Evolutionary conservation across 2,329 filamentous ascomycete genomes (phyloP).

Genomic region (Xylaria sp.): DNA sequence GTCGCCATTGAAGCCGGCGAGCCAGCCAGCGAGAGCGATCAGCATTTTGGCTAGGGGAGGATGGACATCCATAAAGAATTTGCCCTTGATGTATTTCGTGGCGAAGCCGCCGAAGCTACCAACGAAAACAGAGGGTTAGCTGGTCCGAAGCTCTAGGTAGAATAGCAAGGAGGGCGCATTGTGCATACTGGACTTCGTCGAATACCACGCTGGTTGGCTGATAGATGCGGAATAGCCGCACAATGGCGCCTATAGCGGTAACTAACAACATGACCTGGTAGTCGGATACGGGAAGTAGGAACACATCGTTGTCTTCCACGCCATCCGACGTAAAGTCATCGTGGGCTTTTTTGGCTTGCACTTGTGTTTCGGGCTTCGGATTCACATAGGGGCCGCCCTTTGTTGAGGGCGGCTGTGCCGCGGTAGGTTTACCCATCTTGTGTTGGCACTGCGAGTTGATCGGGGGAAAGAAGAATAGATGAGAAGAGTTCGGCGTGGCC

Average conservation of each 20-base stretch:
- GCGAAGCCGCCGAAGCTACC: slow-evolving; percentile 95
- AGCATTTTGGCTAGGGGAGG: slow-evolving; percentile 96
- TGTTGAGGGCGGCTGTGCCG: slow-evolving; percentile 53
- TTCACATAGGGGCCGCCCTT: slow-evolving; percentile 46
- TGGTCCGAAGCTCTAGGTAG: background rate
- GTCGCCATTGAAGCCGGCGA: slow-evolving; percentile 92
- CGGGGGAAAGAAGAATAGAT: slow-evolving; percentile 21
- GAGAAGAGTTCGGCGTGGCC: slow-evolving; percentile 46
- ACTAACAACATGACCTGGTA: slow-evolving; percentile 80
- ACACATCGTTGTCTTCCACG: slow-evolving; percentile 90
- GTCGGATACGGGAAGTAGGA: slow-evolving; percentile 84
- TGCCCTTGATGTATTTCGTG: slow-evolving; percentile 98
- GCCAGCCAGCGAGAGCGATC: slow-evolving; percentile 92
- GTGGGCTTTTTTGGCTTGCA: slow-evolving; percentile 50
- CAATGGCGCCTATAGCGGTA: slow-evolving; percentile 78
- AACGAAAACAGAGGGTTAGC: slow-evolving; percentile 34
- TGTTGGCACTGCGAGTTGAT: slow-evolving; percentile 18
- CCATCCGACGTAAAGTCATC: slow-evolving; percentile 79
- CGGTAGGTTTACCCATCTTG: slow-evolving; percentile 55
- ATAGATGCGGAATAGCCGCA: slow-evolving; percentile 95
- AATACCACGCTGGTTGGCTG: slow-evolving; percentile 97
- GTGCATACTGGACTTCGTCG: slow-evolving; percentile 95
- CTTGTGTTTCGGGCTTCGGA: slow-evolving; percentile 47
- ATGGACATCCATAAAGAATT: slow-evolving; percentile 99
- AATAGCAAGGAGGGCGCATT: slow-evolving; percentile 5